Evolutionary conservation across 345 rosid species (phyloP).

Genomic region (Triadica sebifera): DNA sequence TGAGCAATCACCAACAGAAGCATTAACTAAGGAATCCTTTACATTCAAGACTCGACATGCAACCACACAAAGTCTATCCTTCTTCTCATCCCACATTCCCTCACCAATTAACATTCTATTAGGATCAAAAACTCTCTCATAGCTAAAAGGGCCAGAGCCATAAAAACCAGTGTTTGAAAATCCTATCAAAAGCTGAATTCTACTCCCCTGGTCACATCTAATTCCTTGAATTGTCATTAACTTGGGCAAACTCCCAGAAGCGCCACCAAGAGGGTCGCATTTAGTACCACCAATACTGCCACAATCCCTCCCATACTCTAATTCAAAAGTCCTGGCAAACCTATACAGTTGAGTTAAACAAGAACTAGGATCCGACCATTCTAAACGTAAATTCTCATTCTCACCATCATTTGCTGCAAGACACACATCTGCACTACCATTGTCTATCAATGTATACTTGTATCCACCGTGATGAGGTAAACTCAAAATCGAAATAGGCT

Average conservation of each 20-base stretch:
- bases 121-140: slow-evolving; percentile 38
- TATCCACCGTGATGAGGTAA: slow-evolving; percentile 43
- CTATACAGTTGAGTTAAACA: slow-evolving; percentile 27
- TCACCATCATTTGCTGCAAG: slow-evolving; percentile 23
- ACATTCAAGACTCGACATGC: slow-evolving; percentile 64
- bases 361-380: slow-evolving; percentile 10
- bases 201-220: slow-evolving; percentile 33
- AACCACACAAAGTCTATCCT: slow-evolving; percentile 53
- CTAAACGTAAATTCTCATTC: slow-evolving; percentile 28
- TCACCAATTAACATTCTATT: slow-evolving; percentile 52
- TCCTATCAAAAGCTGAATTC: slow-evolving; percentile 12
- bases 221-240: slow-evolving; percentile 38
- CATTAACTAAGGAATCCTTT: slow-evolving; percentile 39
- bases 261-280: slow-evolving; percentile 45
- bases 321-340: slow-evolving; percentile 33
- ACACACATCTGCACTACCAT: slow-evolving; percentile 33
- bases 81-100: slow-evolving; percentile 72
- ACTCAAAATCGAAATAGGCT: slow-evolving; percentile 59
- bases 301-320: slow-evolving; percentile 52
- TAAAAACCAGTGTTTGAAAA: slow-evolving; percentile 14
- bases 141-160: slow-evolving; percentile 48
- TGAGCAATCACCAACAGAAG: slow-evolving; percentile 65
- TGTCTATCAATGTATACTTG: slow-evolving; percentile 46
- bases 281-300: slow-evolving; percentile 20
- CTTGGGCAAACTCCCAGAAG: slow-evolving; percentile 33